Conservation (phyloP, 129 eudicot species). For the Tagetes erecta region DNA sequence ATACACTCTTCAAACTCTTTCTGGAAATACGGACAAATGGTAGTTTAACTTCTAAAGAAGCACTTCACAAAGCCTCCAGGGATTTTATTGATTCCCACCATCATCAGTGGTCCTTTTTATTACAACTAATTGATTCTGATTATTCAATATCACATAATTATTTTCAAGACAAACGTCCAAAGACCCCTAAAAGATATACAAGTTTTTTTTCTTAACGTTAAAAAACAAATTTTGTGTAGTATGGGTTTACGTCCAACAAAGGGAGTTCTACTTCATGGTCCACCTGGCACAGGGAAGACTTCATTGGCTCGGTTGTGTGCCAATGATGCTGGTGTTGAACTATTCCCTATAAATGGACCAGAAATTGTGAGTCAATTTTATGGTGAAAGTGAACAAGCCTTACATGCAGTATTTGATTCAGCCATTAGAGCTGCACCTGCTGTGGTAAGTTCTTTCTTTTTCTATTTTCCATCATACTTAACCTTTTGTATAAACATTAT, state of each 20-base stretch:
- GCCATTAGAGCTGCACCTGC: constrained; percentile 82
- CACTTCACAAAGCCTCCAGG: not conserved
- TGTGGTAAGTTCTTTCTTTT: constrained; percentile 60
- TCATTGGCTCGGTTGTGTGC: constrained; percentile 76
- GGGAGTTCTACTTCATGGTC: constrained; percentile 98
- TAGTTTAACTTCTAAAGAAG: constrained; percentile 17
- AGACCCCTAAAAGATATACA: not conserved
- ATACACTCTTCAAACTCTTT: not conserved
- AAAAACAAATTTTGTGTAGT: constrained; percentile 39
- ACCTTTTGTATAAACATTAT: not conserved
- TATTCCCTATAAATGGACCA: constrained; percentile 86
- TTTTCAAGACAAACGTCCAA: not conserved
- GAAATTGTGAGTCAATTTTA: constrained; percentile 75
- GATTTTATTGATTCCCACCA: constrained; percentile 10
- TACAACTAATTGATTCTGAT: not conserved
- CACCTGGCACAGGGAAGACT: constrained; percentile 97
- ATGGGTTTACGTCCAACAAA: constrained; percentile 89
- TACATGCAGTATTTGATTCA: constrained; percentile 70
- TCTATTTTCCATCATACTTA: not conserved
- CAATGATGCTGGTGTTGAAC: constrained; percentile 76
- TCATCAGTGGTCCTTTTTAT: not conserved
- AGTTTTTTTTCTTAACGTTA: not conserved
- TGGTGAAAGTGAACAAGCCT: constrained; percentile 90
- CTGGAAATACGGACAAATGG: constrained; percentile 8
- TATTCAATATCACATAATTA: constrained; percentile 2